phyloP scores from a whole-genome alignment of 495 filamentous ascomycete genomes.

The Annulohypoxylon stygium region DNA sequence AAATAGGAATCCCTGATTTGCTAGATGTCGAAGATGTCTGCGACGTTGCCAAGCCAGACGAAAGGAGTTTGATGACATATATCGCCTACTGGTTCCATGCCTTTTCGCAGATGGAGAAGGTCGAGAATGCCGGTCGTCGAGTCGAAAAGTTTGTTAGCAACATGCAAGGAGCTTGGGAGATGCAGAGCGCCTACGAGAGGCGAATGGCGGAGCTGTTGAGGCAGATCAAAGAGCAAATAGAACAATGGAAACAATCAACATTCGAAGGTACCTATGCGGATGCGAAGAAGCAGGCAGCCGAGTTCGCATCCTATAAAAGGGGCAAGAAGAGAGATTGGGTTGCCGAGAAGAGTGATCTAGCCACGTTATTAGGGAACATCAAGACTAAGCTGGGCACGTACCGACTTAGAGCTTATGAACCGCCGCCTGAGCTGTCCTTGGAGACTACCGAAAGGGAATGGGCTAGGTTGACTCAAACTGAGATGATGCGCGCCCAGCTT shows the following conservation, averaged over 20 bases:
- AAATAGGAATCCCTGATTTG: slow-evolving; percentile 96
- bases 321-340: slow-evolving; percentile 94
- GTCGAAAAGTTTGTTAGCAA: slow-evolving; percentile 99
- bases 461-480: slow-evolving; percentile 79
- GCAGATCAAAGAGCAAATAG: slow-evolving; percentile 77
- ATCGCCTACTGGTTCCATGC: slow-evolving; percentile 99
- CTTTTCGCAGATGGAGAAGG: slow-evolving; percentile 96
- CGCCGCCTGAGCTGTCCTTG: slow-evolving; percentile 81
- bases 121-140: slow-evolving; percentile 94
- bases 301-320: slow-evolving; percentile 89
- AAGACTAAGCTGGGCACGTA: slow-evolving; percentile 98
- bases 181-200: slow-evolving; percentile 95
- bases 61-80: slow-evolving; percentile 97
- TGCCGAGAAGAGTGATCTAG: slow-evolving; percentile 94
- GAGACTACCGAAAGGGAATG: slow-evolving; percentile 87
- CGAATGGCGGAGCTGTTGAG: slow-evolving; percentile 83
- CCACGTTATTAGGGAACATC: slow-evolving; percentile 95
- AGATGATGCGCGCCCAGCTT: slow-evolving; percentile 86
- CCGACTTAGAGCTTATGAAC: slow-evolving; percentile 88
- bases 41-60: slow-evolving; percentile 94
- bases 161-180: slow-evolving; percentile 99
- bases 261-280: slow-evolving; percentile 95
- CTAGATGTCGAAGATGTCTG: slow-evolving; percentile 98
- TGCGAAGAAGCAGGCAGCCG: slow-evolving; percentile 84
- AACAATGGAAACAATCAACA: slow-evolving; percentile 79